These are phyloP conservation scores for Trichosporon faecale DNA, from an alignment of 1,284 basidiomycete species.

Conservation along the genomic window DNA sequence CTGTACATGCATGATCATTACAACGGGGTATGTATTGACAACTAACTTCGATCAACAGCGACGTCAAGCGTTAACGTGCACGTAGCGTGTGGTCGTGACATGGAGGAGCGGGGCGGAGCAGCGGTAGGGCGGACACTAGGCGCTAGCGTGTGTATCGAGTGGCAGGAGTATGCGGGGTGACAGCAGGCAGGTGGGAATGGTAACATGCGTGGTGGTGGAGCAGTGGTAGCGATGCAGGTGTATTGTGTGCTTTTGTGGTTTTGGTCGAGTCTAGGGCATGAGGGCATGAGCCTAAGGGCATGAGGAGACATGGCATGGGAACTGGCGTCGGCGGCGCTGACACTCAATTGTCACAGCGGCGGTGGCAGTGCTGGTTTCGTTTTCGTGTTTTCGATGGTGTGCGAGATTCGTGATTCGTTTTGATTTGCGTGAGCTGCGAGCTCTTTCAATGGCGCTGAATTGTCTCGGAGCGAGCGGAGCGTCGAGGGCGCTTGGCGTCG, in stretches of 20 bases:
- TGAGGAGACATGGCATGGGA: too few relatives aligned
- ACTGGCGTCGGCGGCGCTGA: too few relatives aligned
- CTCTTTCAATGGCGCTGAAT: neutral
- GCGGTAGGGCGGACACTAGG: neutral
- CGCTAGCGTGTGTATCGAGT: constrained; percentile 1
- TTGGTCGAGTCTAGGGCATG: neutral
- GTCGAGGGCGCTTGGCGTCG: neutral
- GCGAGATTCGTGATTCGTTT: neutral
- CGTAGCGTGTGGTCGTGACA: neutral
- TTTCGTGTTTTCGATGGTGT: neutral
- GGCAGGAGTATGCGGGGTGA: neutral
- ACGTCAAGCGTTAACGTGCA: neutral
- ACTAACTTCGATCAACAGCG: neutral
- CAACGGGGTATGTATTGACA: constrained; percentile 2
- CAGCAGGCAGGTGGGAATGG: neutral
- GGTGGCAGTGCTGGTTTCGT: neutral
- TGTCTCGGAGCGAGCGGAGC: neutral
- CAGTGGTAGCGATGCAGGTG: neutral
- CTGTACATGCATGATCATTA: constrained; percentile 7
- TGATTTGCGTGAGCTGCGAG: neutral
- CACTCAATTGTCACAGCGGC: constrained; percentile 1
- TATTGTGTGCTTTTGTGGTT: neutral
- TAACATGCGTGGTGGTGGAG: neutral
- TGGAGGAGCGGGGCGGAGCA: neutral
- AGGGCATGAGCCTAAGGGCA: too few relatives aligned